Base-by-base conservation (phyloP, 352 stramenopile species). In the Globisporangium alternatum region DNA sequence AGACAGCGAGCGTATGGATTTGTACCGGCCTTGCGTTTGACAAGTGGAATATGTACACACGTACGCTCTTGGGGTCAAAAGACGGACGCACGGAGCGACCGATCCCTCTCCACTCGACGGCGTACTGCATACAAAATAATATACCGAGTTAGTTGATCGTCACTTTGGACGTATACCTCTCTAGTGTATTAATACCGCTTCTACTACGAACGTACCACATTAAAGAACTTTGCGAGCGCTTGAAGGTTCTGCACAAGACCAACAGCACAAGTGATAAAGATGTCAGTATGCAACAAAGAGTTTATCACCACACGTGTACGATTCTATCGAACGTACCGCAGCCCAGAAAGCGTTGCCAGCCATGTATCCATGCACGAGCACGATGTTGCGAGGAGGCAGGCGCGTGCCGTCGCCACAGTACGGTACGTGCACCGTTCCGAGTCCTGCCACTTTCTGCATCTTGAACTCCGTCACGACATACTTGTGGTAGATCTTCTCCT, bases 21-120 rank as follows among this genome's bases (percentile, higher is more conserved):
- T 39, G 8, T 39, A 2, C 7, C 7, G 33, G 33, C 33, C 33
- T 39, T 3, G 33, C 33, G 33, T 13, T 39, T 13, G 12, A 7
- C 33, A 9, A 25, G 3, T n/a, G 5, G 3, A 47, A 28, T 21
- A 6, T 54, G 37, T 43, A n/a, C 31, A 7, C 10, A 15, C 17
- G 28, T 69, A 86, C 79, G 10, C 67, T 83, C 60, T 88, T 89
- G 1, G 81, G 81, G 21, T 67, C 61, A 67, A 86, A 90, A 37
- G 66, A 68, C 8, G 85, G 83, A 1, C 85, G 85, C 47, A 88
- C 77, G 0, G 83, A 92, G 19, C 85, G 83, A 35, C 85, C 85
- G 37, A 91, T 89, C 25, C 85, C 85, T 60, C 86, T 89, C 85
- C 85, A 94, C 33, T 94, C 85, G 30, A 94, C 85, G 12, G 85